Evolutionary conservation across 2,329 filamentous ascomycete species (phyloP).

Genomic region (Zalaria sp.): DNA sequence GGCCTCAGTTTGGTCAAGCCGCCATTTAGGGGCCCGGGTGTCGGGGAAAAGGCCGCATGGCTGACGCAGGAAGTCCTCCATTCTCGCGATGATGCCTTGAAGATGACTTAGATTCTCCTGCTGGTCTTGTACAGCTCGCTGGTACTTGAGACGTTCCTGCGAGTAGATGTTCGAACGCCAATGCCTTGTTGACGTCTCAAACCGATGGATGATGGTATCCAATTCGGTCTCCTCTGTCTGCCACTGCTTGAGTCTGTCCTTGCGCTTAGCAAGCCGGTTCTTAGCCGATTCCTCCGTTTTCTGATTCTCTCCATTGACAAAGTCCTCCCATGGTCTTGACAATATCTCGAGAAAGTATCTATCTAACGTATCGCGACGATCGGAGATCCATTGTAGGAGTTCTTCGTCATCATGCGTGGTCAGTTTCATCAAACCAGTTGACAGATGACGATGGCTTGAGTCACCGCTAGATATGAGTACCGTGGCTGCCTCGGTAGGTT

Average conservation of each 20-base stretch:
- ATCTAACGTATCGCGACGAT: constrained; percentile 66
- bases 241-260: constrained; percentile 74
- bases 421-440: constrained; percentile 66
- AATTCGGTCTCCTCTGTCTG: constrained; percentile 51
- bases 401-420: constrained; percentile 80
- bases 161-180: constrained; percentile 95
- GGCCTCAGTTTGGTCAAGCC: constrained; percentile 88
- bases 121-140: constrained; percentile 78
- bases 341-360: constrained; percentile 68
- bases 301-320: constrained; percentile 68
- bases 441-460: constrained; percentile 56
- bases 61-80: constrained; percentile 63
- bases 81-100: constrained; percentile 58
- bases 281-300: constrained; percentile 64
- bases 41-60: constrained; percentile 68
- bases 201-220: constrained; percentile 62
- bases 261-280: constrained; percentile 56
- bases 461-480: constrained; percentile 61
- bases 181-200: constrained; percentile 72
- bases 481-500: constrained; percentile 64
- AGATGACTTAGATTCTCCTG: constrained; percentile 78
- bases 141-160: constrained; percentile 83
- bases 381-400: constrained; percentile 79
- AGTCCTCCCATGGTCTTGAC: constrained; percentile 76
- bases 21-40: constrained; percentile 56